Conservation (phyloP, 2,329 filamentous ascomycete species). For the Aspergillus ibericus region DNA sequence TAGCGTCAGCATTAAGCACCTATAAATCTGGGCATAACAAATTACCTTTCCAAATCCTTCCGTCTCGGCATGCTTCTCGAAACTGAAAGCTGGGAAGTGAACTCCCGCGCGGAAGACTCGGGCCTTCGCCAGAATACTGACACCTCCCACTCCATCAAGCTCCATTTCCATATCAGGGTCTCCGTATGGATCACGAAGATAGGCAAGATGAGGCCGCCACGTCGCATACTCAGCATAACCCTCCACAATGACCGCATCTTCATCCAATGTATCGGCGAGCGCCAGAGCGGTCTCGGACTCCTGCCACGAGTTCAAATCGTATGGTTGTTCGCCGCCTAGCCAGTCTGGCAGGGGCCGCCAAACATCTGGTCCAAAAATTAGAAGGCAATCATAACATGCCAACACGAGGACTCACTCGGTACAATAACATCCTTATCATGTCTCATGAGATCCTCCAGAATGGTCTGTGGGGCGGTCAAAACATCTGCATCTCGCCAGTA, state of each 20-base stretch:
- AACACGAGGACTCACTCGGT: conserved; percentile 70
- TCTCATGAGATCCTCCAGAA: conserved; percentile 95
- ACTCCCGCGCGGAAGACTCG: conserved; percentile 92
- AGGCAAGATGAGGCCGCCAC: conserved; percentile 95
- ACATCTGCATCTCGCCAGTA: conserved; percentile 99
- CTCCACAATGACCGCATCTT: conserved; percentile 98
- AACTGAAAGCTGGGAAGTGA: conserved; percentile 97
- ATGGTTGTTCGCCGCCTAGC: conserved; percentile 97
- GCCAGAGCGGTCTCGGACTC: conserved; percentile 96
- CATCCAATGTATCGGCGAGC: conserved; percentile 89
- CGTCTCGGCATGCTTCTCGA: conserved; percentile 97
- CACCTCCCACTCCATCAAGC: conserved; percentile 94
- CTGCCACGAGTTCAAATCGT: conserved; percentile 98
- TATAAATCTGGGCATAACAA: neutral
- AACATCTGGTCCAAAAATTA: conserved; percentile 63
- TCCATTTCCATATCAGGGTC: conserved; percentile 99
- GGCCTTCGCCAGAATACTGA: conserved; percentile 95
- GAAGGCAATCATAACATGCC: conserved; percentile 14
- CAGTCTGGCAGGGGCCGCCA: conserved; percentile 98
- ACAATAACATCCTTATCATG: conserved; percentile 99
- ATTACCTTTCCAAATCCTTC: conserved; percentile 96
- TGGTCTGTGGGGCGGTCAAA: conserved; percentile 93
- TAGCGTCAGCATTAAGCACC: conserved; percentile 16
- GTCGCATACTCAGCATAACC: conserved; percentile 98
- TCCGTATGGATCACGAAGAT: conserved; percentile 92